Base-by-base conservation (phyloP, 2,329 filamentous ascomycete species). In the Colletotrichum chlorophyti region DNA sequence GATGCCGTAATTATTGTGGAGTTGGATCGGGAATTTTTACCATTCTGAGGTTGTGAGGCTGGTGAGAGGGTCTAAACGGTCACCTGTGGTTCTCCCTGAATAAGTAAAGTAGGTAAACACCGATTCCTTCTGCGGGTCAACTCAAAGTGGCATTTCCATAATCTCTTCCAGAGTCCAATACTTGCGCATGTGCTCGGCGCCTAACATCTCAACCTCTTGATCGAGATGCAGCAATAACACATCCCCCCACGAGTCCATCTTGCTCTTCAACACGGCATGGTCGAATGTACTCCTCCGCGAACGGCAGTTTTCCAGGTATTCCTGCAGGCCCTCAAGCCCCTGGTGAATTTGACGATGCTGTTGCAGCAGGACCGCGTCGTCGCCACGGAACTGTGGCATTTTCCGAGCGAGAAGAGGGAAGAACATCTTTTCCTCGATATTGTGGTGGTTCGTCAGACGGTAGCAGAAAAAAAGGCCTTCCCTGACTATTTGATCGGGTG, bases 221-320 rank as follows among this genome's bases (percentile, higher is more conserved):
- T 95, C 90, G 61, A 97, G 76, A 80, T 97, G 93, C 67, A 77
- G 78, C 89, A 91, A 93, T 41, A 97, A 72, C 61, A 96, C 90
- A 6, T 80, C 78, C 9, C 90, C 90, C 84, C 93, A 97, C 3
- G 72, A 72, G 71, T 95, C 90, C 86, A 96, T 87, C 65, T 90
- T 81, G 27, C 72, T 76, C 76, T 87, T 89, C 71, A 97, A 70
- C 66, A 85, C 84, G 9, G 57, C 63, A 68, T 84, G 68, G 54
- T 83, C 78, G 35, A 88, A 73, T 52, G 84, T 82, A 23, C 68
- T 77, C 76, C 92, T 87, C 1, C 91, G 86, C 8, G 71, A 75
- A 58, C 77, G 79, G 68, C 89, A 92, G 38, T 74, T 76, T 27
- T 78, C 70, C n/a, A 95, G 71, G 70, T 93, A 94, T 17, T 75